These are phyloP conservation scores for Globisporangium nagaii DNA, from an alignment of 352 stramenopile genomes.

Conservation along the genomic window DNA sequence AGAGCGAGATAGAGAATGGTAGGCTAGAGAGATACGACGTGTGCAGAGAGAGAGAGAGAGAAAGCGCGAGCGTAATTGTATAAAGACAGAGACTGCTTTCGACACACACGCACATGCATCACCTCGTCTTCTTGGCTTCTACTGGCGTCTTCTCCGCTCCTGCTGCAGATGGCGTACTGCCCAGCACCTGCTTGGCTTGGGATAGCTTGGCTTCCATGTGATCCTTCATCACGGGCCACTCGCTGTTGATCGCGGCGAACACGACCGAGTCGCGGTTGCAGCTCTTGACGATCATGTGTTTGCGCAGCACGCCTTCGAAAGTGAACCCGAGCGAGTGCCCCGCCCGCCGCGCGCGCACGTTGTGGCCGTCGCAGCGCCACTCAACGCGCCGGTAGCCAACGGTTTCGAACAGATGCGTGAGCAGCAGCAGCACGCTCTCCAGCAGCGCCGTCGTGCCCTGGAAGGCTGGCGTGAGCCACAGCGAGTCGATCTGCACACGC, in stretches of 20 bases:
- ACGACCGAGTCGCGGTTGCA: conserved; percentile 84
- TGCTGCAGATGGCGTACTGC: not conserved
- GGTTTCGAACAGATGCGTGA: conserved; percentile 60
- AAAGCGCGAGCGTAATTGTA: not conserved
- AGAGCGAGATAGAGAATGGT: not conserved
- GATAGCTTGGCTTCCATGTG: conserved; percentile 50
- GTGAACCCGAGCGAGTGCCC: conserved; percentile 79
- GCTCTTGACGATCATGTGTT: conserved; percentile 81
- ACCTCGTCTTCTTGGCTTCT: conserved; percentile 34
- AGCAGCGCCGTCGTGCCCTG: conserved; percentile 42
- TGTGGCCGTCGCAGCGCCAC: conserved; percentile 84
- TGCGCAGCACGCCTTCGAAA: conserved; percentile 86
- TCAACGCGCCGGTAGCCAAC: conserved; percentile 81
- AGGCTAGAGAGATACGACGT: conserved; percentile 6
- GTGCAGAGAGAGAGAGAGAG: not conserved
- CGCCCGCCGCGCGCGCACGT: conserved; percentile 73
- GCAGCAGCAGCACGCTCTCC: conserved; percentile 66
- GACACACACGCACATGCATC: conserved; percentile 4
- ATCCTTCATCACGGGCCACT: conserved; percentile 69
- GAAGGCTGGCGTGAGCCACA: conserved; percentile 82
- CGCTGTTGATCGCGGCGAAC: conserved; percentile 84
- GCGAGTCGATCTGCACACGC: conserved; percentile 64
- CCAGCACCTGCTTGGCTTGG: conserved; percentile 6
- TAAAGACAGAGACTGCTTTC: not conserved
- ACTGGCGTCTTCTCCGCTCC: conserved; percentile 2